Base-by-base conservation (phyloP, 164 flowering plant genomes). In the Santalum album region DNA sequence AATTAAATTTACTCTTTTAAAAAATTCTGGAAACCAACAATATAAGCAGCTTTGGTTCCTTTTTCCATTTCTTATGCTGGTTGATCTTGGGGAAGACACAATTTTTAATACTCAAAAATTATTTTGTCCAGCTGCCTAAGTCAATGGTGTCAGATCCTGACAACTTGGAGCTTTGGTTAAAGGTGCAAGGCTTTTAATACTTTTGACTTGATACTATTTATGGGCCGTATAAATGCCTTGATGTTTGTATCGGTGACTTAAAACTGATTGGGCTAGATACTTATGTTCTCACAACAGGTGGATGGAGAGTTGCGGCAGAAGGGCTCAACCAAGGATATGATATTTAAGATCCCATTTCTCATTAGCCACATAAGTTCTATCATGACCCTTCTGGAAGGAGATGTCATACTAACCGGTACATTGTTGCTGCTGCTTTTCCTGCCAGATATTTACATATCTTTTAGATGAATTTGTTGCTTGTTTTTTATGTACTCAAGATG, bases 321-420 rank as follows among this genome's bases (percentile, higher is more conserved):
- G 59, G 96, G 99, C 21, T 76, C 87, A 51, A 94, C 99, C 16
- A 72, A 64, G 56, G 99, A 90, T 69, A 94, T 87, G 97, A 90
- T 94, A 7, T 94, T 94, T 54, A 85, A 79, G 76, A 72, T 94
- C 55, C 99, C 99, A 12, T 86, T 53, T 72, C 84, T 94, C 52
- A 72, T 94, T 54, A 94, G 99, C 82, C 83, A 90, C 72, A 90
- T 94, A 65, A 94, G 97, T 62, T 90, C 96, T 29, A 61, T 83
- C 56, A 82, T 94, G 83, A 94, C 99, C 0, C 96, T 94, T 72
- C 58, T 86, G 54, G 96, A 94, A 77, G 99, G 99, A 62, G 99
- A 94, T 72, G 92, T 94, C 48, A 90, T 94, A 56, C 75, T 94
- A 52, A 94, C 99, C 73, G 99, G 99, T 87, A 81, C 52, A 39